Percentiles rank a stretch among this genome's conserved stretches.
Conservation (phyloP, 1,284 basidiomycete genomes). For the Amylostereum areolatum region DNA sequence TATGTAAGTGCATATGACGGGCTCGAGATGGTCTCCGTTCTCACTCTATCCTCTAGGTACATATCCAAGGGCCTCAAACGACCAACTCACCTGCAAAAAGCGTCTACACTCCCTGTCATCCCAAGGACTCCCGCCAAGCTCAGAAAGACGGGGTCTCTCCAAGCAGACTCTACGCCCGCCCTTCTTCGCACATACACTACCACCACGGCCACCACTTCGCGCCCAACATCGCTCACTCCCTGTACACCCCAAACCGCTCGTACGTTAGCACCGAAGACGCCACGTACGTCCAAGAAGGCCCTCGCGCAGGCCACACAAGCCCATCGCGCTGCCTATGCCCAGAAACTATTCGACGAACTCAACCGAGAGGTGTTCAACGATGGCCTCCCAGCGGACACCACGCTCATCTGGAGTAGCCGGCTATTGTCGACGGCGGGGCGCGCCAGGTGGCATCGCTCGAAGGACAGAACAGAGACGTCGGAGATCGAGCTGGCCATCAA, state of each 20-base stretch:
- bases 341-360: conserved; percentile 76
- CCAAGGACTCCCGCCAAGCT: neutral
- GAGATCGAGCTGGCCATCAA: conserved; percentile 75
- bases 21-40: neutral
- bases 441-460: conserved; percentile 53
- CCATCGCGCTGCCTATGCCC: conserved; percentile 48
- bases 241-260: no score
- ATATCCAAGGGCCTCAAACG: neutral
- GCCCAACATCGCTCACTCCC: no score
- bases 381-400: conserved; percentile 60
- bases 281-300: conserved; percentile 39
- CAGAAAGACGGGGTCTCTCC: neutral
- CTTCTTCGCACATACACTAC: neutral
- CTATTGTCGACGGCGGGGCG: conserved; percentile 73
- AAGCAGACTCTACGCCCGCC: neutral
- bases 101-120: neutral
- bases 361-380: conserved; percentile 72
- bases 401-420: conserved; percentile 68
- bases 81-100: neutral
- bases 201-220: neutral
- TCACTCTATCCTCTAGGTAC: neutral
- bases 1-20: neutral
- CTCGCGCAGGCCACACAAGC: conserved; percentile 36
- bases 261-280: no score
- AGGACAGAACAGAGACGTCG: conserved; percentile 43